Base-by-base conservation (phyloP, 1,284 basidiomycete genomes). In the Malassezia sp. region DNA sequence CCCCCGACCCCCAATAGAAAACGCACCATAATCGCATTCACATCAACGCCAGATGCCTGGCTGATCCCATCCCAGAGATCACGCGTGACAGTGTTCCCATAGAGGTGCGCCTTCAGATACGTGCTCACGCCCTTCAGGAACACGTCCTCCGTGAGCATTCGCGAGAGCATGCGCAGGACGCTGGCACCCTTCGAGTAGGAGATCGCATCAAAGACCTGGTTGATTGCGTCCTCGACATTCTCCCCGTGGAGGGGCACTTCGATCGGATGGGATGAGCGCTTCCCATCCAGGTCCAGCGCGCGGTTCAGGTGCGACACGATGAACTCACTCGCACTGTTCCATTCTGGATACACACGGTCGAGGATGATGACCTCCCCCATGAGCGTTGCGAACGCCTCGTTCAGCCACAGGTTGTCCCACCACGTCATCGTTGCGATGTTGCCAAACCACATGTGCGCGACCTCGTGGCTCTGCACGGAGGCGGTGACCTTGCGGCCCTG, bases 1-100 rank as follows among this genome's bases (percentile, higher is more conserved):
- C n/a, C n/a, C n/a, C n/a, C n/a, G n/a, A n/a, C n/a, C n/a, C n/a
- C n/a, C n/a, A n/a, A n/a, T n/a, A n/a, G n/a, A n/a, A n/a, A n/a
- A n/a, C n/a, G 83, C 50, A 84, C 78, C 85, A 95, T 90, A 60
- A 95, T 77, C 45, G 76, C 75, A 9, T 80, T 75, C 30, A 93
- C 78, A 57, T 95, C 81, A 27, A 81, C 63, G 10, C 80, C 83
- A 33, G 83, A 84, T 2, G 86, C 80, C 59, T 80, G 76, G 38
- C 78, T 75, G 53, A 95, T 85, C n/a, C 86, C 87, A 37, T 82
- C 76, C 86, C 89, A 95, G 1, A 96, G 77, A 63, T 95, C 85
- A 44, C 77, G 77, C 6, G 87, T 89, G 38, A 83, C 80, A 37
- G 81, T 84, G 71, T 87, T 93, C 28, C 77, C 80, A 71, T 84